Conservation (phyloP, 169 alveolate species). For the Cyclospora cayetanensis region DNA sequence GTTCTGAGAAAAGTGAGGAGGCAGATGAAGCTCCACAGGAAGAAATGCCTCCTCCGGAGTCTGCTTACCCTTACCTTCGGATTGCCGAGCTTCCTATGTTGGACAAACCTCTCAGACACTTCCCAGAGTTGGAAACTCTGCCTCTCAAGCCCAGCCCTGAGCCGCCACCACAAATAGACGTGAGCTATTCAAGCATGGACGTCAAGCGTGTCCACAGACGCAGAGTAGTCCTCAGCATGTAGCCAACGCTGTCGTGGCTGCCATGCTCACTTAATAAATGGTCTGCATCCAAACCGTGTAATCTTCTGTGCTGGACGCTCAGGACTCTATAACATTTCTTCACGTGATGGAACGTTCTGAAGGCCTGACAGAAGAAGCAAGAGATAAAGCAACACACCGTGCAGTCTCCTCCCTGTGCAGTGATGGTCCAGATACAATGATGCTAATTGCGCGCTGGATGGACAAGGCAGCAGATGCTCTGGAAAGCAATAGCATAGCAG, state of each 20-base stretch:
- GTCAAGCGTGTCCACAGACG: too few species aligned
- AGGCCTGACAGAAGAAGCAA: background rate
- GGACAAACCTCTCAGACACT: conserved; percentile 28
- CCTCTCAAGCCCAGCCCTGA: background rate
- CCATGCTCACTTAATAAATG: background rate
- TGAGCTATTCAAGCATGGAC: background rate
- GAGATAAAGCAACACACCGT: conserved; percentile 46
- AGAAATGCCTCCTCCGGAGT: background rate
- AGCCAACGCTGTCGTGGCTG: too few species aligned
- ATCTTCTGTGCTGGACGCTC: background rate
- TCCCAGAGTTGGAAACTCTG: background rate
- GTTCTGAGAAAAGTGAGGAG: background rate
- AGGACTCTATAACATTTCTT: background rate
- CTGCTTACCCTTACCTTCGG: conserved; percentile 19
- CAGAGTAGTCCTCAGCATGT: too few species aligned
- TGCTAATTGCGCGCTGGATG: conserved; percentile 48
- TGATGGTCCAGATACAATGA: conserved; percentile 47
- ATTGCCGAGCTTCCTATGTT: conserved; percentile 33
- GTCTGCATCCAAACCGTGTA: background rate
- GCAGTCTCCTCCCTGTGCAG: conserved; percentile 5
- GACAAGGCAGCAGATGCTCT: conserved; percentile 28
- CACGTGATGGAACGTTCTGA: conserved; percentile 49
- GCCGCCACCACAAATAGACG: conserved; percentile 7
- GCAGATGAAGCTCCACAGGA: background rate
- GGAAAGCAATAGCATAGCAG: conserved; percentile 35